Conservation (phyloP, 306 rosid species). For the Lathyrus sativus region DNA sequence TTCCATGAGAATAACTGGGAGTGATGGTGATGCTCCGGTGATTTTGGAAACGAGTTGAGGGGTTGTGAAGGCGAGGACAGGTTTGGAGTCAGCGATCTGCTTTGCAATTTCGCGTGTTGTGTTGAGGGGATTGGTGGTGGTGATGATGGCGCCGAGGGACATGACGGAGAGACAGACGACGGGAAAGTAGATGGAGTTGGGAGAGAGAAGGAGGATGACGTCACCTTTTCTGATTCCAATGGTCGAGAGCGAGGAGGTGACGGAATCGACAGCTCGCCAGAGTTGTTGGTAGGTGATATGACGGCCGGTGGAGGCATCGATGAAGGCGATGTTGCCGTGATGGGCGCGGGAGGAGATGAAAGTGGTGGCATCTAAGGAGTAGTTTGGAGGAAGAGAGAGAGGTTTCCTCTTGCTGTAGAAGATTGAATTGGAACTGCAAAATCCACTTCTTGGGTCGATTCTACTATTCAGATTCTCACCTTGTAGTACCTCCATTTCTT, state of each 20-base stretch:
- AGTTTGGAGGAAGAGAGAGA: conserved; percentile 59
- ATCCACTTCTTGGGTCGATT: conserved; percentile 63
- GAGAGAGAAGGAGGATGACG: conserved; percentile 84
- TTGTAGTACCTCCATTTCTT: background rate
- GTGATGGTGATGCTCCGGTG: conserved; percentile 40
- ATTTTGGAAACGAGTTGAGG: conserved; percentile 57
- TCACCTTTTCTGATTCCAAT: conserved; percentile 74
- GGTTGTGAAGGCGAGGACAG: conserved; percentile 75
- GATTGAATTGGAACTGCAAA: conserved; percentile 58
- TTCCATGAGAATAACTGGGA: conserved; percentile 66
- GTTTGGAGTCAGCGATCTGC: conserved; percentile 74
- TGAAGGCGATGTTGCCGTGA: conserved; percentile 64
- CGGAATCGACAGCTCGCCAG: conserved; percentile 67
- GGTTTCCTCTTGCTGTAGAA: conserved; percentile 77
- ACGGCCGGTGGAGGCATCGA: conserved; percentile 77
- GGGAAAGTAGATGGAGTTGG: conserved; percentile 79
- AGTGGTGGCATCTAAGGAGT: conserved; percentile 60
- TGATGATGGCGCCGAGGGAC: conserved; percentile 85
- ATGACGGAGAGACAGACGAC: conserved; percentile 77
- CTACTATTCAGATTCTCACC: background rate
- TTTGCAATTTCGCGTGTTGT: conserved; percentile 75
- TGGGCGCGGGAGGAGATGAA: conserved; percentile 84
- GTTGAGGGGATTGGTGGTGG: conserved; percentile 93
- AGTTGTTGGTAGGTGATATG: conserved; percentile 61
- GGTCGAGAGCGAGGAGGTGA: conserved; percentile 58